Evolutionary conservation across 805 yeast species (phyloP), one percentile per base, ranked within the genome.

Genomic region (Zygoascus tannicola): DNA sequence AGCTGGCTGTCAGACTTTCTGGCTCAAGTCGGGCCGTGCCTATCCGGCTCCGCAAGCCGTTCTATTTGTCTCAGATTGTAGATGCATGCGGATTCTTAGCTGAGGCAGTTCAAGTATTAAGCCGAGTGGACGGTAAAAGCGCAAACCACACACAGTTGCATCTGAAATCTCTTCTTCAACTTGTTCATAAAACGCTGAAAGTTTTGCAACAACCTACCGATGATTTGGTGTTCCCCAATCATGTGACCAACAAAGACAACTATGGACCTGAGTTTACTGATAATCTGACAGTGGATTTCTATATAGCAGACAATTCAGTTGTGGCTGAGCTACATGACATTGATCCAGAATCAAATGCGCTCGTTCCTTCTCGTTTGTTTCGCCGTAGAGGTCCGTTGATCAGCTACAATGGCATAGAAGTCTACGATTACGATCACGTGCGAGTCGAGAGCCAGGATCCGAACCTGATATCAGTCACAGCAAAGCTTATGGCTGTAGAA

Each of bases 401-500:
- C 19, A 23, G 8, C 28, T 53, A 50, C 33, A 41, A 45, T 26
- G 56, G 51, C 16, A 23, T 23, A 28, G 26, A 39, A 5, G 48
- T 54, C 18, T 21, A 48, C 32, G 58, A 50, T 22, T 45, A 40
- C 35, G 58, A 54, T 19, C 32, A 50, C 14, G 47, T 51, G 4
- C 34, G 46, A 14, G 54, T 54, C 12, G 54, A 52, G 32, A 37
- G 48, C 36, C 57, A 54, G 41, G 58, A 54, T 26, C 58, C 58
- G 23, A 52, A 52, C 42, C 41, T 54, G 34, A 52, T 54, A 3
- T 45, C 54, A 2, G 54, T 52, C 15, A 36, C 50, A 2, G 47
- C 56, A 10, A 54, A 54, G 37, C 45, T 54, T 15, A 36, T 42
- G 12, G 55, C 56, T 7, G 22, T 54, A 35, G 57, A 54, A 37